These are phyloP conservation scores for Mycena sp. DNA, from an alignment of 1,284 basidiomycete species.

Conservation along the genomic window DNA sequence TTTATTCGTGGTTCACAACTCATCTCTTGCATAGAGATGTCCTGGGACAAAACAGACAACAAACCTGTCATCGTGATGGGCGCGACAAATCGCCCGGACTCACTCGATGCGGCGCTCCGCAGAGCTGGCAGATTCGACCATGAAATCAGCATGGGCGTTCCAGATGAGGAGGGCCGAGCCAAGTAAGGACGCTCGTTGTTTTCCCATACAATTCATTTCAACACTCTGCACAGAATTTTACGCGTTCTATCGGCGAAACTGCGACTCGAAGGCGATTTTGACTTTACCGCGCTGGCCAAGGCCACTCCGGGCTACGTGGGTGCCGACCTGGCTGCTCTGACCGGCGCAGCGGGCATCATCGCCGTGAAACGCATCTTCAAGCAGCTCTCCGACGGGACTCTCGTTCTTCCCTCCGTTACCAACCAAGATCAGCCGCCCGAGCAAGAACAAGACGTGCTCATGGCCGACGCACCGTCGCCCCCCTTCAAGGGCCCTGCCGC, in stretches of 20 bases:
- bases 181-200: constrained; percentile 66
- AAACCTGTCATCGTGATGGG: constrained; percentile 96
- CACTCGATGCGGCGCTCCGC: constrained; percentile 91
- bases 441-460: constrained; percentile 17
- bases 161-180: constrained; percentile 89
- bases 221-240: constrained; percentile 68
- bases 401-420: constrained; percentile 59
- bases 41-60: constrained; percentile 91
- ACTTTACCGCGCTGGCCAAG: constrained; percentile 87
- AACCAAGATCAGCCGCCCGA: constrained; percentile 17
- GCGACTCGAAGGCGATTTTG: constrained; percentile 82
- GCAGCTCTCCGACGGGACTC: constrained; percentile 75
- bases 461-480: constrained; percentile 23
- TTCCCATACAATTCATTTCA: constrained; percentile 4
- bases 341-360: constrained; percentile 93
- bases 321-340: constrained; percentile 91
- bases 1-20: neutral
- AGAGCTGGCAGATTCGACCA: constrained; percentile 96
- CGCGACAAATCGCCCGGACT: constrained; percentile 95
- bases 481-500: constrained; percentile 9
- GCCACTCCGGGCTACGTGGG: constrained; percentile 97
- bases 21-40: constrained; percentile 67
- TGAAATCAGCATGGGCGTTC: constrained; percentile 97
- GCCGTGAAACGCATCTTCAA: constrained; percentile 97
- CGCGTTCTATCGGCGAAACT: constrained; percentile 82